phyloP scores from a whole-genome alignment of 2,329 filamentous ascomycete species.

The Clonostachys rosea region DNA sequence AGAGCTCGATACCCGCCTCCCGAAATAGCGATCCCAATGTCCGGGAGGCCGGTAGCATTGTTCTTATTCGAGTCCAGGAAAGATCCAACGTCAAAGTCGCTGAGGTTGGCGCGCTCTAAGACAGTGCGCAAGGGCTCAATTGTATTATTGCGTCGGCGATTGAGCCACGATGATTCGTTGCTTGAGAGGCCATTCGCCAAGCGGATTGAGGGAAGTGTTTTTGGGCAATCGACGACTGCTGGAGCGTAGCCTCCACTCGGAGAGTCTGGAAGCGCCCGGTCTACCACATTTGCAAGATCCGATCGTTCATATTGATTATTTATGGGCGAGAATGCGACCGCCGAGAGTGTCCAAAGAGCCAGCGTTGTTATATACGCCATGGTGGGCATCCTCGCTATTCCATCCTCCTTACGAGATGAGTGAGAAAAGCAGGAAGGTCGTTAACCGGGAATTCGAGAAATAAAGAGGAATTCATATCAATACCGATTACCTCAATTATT shows the following conservation, averaged over 20 bases:
- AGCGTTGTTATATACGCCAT: too few relatives aligned
- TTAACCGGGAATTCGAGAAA: too few relatives aligned
- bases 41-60: conserved; percentile 33
- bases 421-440: too few relatives aligned
- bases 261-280: too few relatives aligned
- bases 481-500: too few relatives aligned
- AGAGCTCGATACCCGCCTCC: conserved; percentile 77
- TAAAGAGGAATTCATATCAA: too few relatives aligned
- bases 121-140: conserved; percentile 6
- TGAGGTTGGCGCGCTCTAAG: conserved; percentile 8
- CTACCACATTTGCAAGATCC: too few relatives aligned
- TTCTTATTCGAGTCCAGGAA: conserved; percentile 8
- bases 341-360: too few relatives aligned
- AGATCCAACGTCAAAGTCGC: conserved; percentile 5
- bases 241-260: conserved; percentile 6
- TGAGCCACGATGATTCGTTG: conserved; percentile 10
- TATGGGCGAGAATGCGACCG: too few relatives aligned
- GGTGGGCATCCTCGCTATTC: too few relatives aligned
- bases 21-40: conserved; percentile 67
- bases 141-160: conserved; percentile 8
- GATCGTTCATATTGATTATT: too few relatives aligned
- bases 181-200: conserved; percentile 6
- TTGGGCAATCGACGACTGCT: conserved; percentile 7
- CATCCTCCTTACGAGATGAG: too few relatives aligned
- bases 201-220: conserved; percentile 6